Conservation (phyloP, 2,329 filamentous ascomycete genomes). For the Fusarium duplospermum region DNA sequence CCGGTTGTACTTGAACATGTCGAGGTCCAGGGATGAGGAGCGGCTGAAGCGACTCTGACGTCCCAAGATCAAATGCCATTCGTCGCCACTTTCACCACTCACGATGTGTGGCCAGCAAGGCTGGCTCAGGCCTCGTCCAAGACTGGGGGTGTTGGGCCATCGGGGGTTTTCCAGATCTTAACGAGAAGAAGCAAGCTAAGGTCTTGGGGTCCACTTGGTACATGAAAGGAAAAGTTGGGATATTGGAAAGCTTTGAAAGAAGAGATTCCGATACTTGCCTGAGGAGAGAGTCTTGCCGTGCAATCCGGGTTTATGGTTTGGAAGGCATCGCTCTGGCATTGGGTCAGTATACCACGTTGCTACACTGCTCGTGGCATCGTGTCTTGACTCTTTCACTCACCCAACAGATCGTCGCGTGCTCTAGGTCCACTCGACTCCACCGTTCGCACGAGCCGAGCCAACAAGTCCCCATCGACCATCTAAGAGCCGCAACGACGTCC, state of each 20-base stretch:
- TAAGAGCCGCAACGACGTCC: constrained; percentile 22
- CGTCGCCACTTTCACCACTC: not conserved
- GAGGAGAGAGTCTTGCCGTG: not conserved
- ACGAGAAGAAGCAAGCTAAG: not conserved
- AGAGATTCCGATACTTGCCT: constrained; percentile 7
- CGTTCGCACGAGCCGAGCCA: constrained; percentile 2
- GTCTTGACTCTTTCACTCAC: constrained; percentile 15
- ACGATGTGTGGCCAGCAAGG: not conserved
- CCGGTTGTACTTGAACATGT: not conserved
- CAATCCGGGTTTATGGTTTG: not conserved
- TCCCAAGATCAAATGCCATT: not conserved
- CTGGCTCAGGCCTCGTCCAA: not conserved
- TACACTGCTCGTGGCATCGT: not conserved
- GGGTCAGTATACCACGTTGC: constrained; percentile 10
- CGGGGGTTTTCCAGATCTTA: not conserved
- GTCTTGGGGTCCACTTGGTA: constrained; percentile 3
- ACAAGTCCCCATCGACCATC: constrained; percentile 3
- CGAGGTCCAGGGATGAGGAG: not conserved
- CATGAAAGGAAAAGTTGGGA: not conserved
- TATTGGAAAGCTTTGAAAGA: not conserved
- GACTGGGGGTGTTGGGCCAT: not conserved
- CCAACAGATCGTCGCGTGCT: not conserved
- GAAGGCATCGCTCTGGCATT: not conserved
- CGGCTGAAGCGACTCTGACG: not conserved
- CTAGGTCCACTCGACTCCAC: constrained; percentile 30